A percentile compares a stretch with the other conserved stretches of the same genome.
Conservation (phyloP, 768 basidiomycete species). For the Hemileccinum impolitum region DNA sequence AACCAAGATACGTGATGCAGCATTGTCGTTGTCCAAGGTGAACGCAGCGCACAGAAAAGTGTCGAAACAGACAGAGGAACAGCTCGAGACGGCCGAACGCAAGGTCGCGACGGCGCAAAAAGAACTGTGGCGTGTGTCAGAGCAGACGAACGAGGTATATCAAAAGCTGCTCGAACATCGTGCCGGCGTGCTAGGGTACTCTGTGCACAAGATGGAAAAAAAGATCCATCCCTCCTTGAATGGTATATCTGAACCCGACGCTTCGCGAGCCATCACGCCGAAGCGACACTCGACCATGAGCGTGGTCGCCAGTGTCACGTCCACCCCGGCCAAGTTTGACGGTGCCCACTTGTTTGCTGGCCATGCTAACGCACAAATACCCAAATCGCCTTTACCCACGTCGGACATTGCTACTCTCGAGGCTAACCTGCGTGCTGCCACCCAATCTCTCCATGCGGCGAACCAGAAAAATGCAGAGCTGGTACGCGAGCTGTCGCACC, state of each 20-base stretch:
- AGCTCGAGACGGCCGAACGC: conserved; percentile 68
- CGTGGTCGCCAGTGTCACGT: conserved; percentile 42
- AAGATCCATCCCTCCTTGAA: conserved; percentile 35
- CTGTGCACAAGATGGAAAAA: conserved; percentile 66
- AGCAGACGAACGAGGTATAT: conserved; percentile 59
- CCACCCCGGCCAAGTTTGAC: conserved; percentile 64
- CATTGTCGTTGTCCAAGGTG: conserved; percentile 67
- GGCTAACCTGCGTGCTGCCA: conserved; percentile 59
- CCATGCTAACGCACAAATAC: conserved; percentile 62
- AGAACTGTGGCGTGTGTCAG: conserved; percentile 67
- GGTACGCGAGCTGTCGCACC: conserved; percentile 56
- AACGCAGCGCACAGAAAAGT: conserved; percentile 54
- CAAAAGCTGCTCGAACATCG: conserved; percentile 75
- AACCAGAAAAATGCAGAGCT: conserved; percentile 61
- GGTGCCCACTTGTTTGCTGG: conserved; percentile 86
- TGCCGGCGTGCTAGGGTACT: conserved; percentile 73
- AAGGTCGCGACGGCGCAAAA: conserved; percentile 69
- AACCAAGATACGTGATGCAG: conserved; percentile 86
- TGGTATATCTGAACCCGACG: conserved; percentile 34
- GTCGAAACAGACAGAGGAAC: conserved; percentile 64
- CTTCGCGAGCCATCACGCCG: conserved; percentile 52
- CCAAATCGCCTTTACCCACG: conserved; percentile 42
- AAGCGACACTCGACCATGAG: conserved; percentile 50
- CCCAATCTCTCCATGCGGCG: conserved; percentile 53
- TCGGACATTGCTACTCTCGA: conserved; percentile 54